Percentiles rank a stretch among this genome's conserved stretches.
Evolutionary conservation across 2,329 filamentous ascomycete genomes (phyloP).

Genomic region (Pezicula rhizophila): DNA sequence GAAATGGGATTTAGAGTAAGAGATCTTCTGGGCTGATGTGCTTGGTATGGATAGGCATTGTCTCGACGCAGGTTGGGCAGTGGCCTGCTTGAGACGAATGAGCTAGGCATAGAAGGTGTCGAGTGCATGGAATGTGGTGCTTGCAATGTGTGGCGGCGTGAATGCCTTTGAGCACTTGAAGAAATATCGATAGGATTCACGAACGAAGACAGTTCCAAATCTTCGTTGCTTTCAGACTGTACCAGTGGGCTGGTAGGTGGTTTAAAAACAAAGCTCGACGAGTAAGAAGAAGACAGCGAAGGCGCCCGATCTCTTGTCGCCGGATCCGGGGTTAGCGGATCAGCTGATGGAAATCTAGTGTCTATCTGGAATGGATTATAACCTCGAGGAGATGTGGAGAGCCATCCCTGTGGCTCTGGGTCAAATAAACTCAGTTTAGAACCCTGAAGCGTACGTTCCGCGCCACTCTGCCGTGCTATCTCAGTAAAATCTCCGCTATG

Average conservation of each 20-base stretch:
- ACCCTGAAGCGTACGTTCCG: conserved; percentile 6
- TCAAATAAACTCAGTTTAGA: conserved; percentile 9
- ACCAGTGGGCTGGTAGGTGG: conserved; percentile 89
- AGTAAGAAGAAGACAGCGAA: conserved; percentile 64
- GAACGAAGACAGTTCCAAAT: conserved; percentile 57
- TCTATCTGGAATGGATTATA: conserved; percentile 42
- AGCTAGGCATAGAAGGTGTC: conserved; percentile 30
- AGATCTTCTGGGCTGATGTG: conserved; percentile 72
- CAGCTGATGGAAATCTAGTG: conserved; percentile 19
- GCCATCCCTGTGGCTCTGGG: conserved; percentile 34
- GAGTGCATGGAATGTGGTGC: conserved; percentile 48
- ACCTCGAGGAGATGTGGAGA: conserved; percentile 48
- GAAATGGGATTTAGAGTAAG: conserved; percentile 53
- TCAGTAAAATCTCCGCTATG: conserved; percentile 62
- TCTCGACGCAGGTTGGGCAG: conserved; percentile 50
- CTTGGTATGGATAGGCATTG: conserved; percentile 63
- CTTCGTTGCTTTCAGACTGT: conserved; percentile 79
- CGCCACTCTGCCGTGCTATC: conserved; percentile 12
- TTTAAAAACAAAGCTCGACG: conserved; percentile 76
- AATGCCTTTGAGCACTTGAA: conserved; percentile 25
- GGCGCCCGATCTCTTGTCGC: conserved; percentile 33
- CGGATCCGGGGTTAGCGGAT: conserved; percentile 9
- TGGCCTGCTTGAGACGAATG: conserved; percentile 37
- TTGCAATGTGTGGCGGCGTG: conserved; percentile 67
- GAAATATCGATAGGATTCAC: conserved; percentile 45